phyloP scores from a whole-genome alignment of 2,329 filamentous ascomycete genomes.

The Fusarium sp. region DNA sequence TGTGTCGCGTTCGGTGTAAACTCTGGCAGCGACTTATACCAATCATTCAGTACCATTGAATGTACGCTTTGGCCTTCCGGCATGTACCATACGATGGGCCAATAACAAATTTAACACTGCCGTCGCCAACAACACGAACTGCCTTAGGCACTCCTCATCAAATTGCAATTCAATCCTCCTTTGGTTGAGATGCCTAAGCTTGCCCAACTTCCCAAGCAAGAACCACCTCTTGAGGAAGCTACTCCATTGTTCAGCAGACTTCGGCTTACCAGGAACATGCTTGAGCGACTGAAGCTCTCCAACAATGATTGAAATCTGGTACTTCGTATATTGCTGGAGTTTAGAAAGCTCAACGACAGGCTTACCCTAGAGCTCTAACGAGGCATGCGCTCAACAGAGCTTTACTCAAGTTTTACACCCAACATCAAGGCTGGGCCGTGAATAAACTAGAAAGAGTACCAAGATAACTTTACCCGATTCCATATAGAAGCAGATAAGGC shows the following conservation, averaged over 20 bases:
- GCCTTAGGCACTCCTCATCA: no score
- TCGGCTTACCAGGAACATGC: background rate
- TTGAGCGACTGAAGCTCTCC: background rate
- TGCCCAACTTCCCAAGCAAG: background rate
- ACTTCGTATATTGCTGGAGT: no score
- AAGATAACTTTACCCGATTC: no score
- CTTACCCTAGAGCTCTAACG: background rate
- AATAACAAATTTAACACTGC: background rate
- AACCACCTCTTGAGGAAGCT: background rate
- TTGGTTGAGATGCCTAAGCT: background rate
- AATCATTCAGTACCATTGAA: background rate
- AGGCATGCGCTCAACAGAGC: background rate
- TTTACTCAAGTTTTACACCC: no score
- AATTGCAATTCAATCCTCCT: no score
- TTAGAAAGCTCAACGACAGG: background rate
- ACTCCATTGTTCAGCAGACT: no score
- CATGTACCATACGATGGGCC: background rate
- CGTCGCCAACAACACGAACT: background rate
- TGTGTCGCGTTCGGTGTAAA: constrained; percentile 1
- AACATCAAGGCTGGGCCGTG: no score
- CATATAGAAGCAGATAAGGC: no score
- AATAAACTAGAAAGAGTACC: no score
- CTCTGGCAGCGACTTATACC: background rate
- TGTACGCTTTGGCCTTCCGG: background rate
- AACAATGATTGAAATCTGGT: no score